These are phyloP conservation scores for Hypomontagnella monticulosa DNA, from an alignment of 495 filamentous ascomycete genomes.

Conservation along the genomic window DNA sequence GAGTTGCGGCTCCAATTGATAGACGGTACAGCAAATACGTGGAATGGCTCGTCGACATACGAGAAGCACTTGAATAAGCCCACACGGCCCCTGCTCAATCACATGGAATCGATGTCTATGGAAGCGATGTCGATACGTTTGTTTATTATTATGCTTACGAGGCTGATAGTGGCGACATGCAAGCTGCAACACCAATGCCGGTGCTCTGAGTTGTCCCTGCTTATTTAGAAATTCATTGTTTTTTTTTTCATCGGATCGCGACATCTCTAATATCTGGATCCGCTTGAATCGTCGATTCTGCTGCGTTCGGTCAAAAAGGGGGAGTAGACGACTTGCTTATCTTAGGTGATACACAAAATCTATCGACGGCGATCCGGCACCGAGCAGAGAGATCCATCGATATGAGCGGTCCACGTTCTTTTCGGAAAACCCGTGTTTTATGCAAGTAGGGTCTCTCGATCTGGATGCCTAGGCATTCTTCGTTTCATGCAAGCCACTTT, in stretches of 20 bases:
- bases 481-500: background rate
- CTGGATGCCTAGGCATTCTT: background rate
- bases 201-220: background rate
- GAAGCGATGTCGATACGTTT: background rate
- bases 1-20: too few relatives aligned
- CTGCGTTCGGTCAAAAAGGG: background rate
- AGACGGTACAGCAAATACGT: too few relatives aligned
- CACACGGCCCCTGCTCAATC: background rate
- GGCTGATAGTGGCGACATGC: background rate
- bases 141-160: background rate
- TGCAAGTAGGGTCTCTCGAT: slow-evolving; percentile 23
- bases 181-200: background rate
- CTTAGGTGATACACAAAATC: background rate
- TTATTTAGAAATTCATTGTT: background rate
- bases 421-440: background rate
- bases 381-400: background rate
- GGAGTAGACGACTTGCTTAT: background rate
- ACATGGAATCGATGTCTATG: background rate
- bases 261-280: background rate
- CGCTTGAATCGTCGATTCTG: background rate
- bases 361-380: background rate
- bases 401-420: slow-evolving; percentile 20
- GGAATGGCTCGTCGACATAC: background rate
- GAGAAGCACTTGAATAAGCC: background rate
- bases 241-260: background rate